Evolutionary conservation across 495 filamentous ascomycete genomes (phyloP).

Genomic region (Hypoxylon lienhwacheense): DNA sequence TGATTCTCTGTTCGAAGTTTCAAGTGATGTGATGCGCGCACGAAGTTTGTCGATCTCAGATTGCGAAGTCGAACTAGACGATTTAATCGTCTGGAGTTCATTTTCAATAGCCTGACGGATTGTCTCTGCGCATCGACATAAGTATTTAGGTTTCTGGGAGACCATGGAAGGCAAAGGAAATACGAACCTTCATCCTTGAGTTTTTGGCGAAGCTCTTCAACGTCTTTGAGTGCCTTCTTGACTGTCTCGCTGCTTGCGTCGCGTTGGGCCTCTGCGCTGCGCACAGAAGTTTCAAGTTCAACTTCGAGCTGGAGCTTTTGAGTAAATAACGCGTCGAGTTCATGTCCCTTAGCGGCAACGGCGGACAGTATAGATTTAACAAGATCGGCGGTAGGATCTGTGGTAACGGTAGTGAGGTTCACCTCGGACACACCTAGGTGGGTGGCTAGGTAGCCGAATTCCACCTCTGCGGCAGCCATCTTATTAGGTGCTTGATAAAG

Average conservation of each 20-base stretch:
- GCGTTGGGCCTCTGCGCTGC: conserved; percentile 75
- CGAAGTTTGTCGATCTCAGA: conserved; percentile 77
- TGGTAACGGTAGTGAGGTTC: conserved; percentile 64
- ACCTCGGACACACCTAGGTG: conserved; percentile 72
- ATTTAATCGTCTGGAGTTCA: conserved; percentile 78
- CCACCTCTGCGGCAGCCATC: conserved; percentile 76
- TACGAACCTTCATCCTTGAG: conserved; percentile 77
- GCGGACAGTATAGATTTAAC: conserved; percentile 68
- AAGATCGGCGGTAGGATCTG: conserved; percentile 75
- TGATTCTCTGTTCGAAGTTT: conserved; percentile 88
- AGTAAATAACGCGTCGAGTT: conserved; percentile 74
- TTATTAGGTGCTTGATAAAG: conserved; percentile 37
- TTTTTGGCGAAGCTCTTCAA: conserved; percentile 74
- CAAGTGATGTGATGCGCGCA: conserved; percentile 78
- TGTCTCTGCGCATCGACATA: conserved; percentile 35
- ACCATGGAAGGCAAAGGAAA: neutral
- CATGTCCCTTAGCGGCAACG: conserved; percentile 73
- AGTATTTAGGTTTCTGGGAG: conserved; percentile 17
- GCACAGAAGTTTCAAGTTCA: conserved; percentile 87
- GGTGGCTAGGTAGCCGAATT: conserved; percentile 72
- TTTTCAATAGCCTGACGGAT: conserved; percentile 62
- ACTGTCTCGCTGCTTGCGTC: conserved; percentile 75
- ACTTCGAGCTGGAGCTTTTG: conserved; percentile 85
- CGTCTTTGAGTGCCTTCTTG: conserved; percentile 80
- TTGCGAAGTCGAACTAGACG: conserved; percentile 70